Evolutionary conservation across 441 rosid genomes (phyloP), one percentile per base, ranked within the genome.

Genomic region (Euphorbia schlechtendalii): DNA sequence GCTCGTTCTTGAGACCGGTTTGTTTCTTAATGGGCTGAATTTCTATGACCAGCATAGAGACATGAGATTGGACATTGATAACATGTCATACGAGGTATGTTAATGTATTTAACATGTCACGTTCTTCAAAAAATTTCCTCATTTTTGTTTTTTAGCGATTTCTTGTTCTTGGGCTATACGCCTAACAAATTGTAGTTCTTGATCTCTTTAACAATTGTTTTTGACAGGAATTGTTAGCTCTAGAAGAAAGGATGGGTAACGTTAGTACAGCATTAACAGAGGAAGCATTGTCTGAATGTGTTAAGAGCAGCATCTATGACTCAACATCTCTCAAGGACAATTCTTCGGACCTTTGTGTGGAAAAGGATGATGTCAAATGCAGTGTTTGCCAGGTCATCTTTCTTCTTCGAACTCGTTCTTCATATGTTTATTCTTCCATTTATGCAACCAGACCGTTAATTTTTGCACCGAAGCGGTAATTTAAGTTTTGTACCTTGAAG

Each of bases 21-120:
- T 90, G 59, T 84, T 87, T 68, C 85, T 87, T 49, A 79, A 76
- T 63, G 90, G 90, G 64, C 73, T 85, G 70, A 84, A 81, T 75
- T 78, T 87, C 68, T 79, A 82, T 71, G 99, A 94, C 73, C 99
- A 80, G 74, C 96, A 94, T 71, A 84, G 96, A 70, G 98, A 87
- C 48, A 81, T 94, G 99, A 89, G 99, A 77, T 83, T 91, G 72
- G 98, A 94, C 80, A 91, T 94, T 66, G 99, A 94, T 73, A 71
- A 85, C 78, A 91, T 91, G 99, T 89, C 99, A 58, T 94, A 94
- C 63, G 98, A 94, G 98, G 99, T 89, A 40, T 69, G 86, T 70
- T 69, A 15, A 18, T 38, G 18, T 45, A 3, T 25, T 67, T 28
- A 28, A 25, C 59, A 30, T 63, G 32, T 52, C 21, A 8, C 45